phyloP scores from a whole-genome alignment of 1,284 basidiomycete species.

The Cryptococcus hybrid region DNA sequence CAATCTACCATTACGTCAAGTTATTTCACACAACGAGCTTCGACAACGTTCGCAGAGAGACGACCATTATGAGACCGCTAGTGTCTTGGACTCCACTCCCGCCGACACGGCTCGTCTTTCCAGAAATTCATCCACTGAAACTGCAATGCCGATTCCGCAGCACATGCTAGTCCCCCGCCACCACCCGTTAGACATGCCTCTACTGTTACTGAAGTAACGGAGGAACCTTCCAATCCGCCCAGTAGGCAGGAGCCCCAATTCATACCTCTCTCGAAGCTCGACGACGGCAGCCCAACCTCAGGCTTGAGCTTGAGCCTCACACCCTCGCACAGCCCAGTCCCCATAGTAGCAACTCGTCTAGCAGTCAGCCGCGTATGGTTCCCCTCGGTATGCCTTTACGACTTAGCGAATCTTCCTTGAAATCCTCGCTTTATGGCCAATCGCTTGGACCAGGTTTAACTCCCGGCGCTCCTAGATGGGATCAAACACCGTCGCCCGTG shows the following conservation, averaged over 20 bases:
- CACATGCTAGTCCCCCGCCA: constrained; percentile 3
- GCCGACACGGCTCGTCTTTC: constrained; percentile 26
- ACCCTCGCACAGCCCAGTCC: constrained; percentile 19
- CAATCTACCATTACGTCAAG: constrained; percentile 17
- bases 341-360: constrained; percentile 9
- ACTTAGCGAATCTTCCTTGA: constrained; percentile 17
- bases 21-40: constrained; percentile 32
- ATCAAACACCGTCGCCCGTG: constrained; percentile 1
- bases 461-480: neutral
- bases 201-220: constrained; percentile 20
- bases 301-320: constrained; percentile 44
- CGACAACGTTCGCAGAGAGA: constrained; percentile 11
- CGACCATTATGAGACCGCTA: constrained; percentile 12
- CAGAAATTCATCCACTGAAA: constrained; percentile 14
- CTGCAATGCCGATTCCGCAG: constrained; percentile 6
- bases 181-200: constrained; percentile 18
- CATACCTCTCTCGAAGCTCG: constrained; percentile 37
- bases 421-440: constrained; percentile 35
- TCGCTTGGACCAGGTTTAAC: constrained; percentile 9
- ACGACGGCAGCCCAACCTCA: constrained; percentile 43
- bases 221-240: neutral
- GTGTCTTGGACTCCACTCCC: constrained; percentile 21
- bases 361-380: constrained; percentile 11
- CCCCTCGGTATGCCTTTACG: constrained; percentile 5
- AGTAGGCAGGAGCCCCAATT: constrained; percentile 13